Conservation (phyloP, 306 rosid species). For the Cicer yamashitae region DNA sequence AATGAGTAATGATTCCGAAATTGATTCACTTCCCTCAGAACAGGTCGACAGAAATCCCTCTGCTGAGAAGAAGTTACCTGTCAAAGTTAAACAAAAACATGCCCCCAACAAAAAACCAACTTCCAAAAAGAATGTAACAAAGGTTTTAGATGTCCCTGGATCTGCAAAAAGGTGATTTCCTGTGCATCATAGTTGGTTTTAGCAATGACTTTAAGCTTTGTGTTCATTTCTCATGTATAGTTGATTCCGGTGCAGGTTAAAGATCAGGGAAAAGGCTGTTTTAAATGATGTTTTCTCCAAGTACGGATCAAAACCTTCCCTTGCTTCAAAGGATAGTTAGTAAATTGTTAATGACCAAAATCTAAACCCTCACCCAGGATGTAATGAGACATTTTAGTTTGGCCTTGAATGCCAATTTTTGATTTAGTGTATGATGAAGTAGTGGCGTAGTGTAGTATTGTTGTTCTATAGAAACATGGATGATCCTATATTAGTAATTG, state of each 20-base stretch:
- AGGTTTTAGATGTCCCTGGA: constrained; percentile 59
- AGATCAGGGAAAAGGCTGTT: constrained; percentile 81
- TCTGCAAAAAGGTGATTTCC: constrained; percentile 74
- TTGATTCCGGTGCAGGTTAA: constrained; percentile 69
- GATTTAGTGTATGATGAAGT: constrained; percentile 26
- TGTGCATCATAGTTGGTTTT: constrained; percentile 17
- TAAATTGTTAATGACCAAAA: constrained; percentile 4
- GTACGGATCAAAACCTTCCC: constrained; percentile 65
- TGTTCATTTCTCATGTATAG: constrained; percentile 21
- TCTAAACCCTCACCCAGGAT: constrained; percentile 18
- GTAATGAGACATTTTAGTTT: constrained; percentile 16
- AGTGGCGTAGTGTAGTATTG: constrained; percentile 14
- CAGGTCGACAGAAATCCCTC: constrained; percentile 42
- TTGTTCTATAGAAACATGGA: neutral
- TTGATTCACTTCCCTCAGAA: constrained; percentile 43
- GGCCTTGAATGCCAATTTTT: constrained; percentile 29
- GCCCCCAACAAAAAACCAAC: constrained; percentile 46
- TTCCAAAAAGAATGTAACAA: constrained; percentile 53
- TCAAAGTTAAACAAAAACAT: constrained; percentile 50
- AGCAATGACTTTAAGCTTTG: neutral
- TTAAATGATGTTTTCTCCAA: constrained; percentile 79
- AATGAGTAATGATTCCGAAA: constrained; percentile 44
- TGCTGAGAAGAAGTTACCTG: constrained; percentile 45
- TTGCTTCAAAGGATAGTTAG: constrained; percentile 48
- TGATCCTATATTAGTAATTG: constrained; percentile 20